A percentile compares a stretch with the other conserved stretches of the same genome.
phyloP scores from a whole-genome alignment of 2,329 filamentous ascomycete species.

The Periconia digitata region DNA sequence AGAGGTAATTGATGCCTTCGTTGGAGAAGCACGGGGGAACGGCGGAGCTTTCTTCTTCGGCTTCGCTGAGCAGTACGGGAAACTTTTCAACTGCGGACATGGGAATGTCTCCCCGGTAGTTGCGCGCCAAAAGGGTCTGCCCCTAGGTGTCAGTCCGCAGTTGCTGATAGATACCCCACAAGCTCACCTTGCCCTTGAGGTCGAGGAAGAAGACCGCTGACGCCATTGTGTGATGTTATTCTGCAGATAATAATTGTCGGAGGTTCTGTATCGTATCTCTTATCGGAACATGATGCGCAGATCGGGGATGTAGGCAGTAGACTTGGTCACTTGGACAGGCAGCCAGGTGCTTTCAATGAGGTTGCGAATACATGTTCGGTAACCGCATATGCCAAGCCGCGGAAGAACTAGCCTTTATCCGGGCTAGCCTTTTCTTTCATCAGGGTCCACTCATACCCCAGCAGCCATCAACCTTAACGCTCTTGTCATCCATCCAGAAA shows the following conservation, averaged over 20 bases:
- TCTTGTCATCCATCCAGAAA: too few species aligned
- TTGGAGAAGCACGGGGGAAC: constrained; percentile 97
- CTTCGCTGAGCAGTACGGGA: constrained; percentile 91
- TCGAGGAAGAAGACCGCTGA: constrained; percentile 98
- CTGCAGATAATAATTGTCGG: background rate
- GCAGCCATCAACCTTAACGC: too few species aligned
- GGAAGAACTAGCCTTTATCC: constrained; percentile 1
- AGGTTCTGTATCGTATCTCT: constrained; percentile 4
- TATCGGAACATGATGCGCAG: constrained; percentile 24
- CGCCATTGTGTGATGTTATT: constrained; percentile 66
- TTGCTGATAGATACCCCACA: constrained; percentile 22
- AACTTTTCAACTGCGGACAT: constrained; percentile 99
- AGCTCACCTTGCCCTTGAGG: constrained; percentile 94
- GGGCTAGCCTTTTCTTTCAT: constrained; percentile 1
- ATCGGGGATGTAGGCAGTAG: constrained; percentile 4
- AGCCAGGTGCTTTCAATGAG: constrained; percentile 2
- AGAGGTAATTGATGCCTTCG: constrained; percentile 99
- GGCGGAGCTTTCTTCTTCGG: constrained; percentile 97
- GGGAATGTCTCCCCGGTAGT: constrained; percentile 97
- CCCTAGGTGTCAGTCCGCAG: constrained; percentile 27
- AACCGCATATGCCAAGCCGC: constrained; percentile 8
- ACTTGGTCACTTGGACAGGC: constrained; percentile 3
- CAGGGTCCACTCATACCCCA: too few species aligned
- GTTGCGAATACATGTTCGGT: constrained; percentile 9
- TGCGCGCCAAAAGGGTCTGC: constrained; percentile 94